These are phyloP conservation scores for Dactylellina haptotyla DNA, from an alignment of 2,329 filamentous ascomycete genomes.

Conservation along the genomic window DNA sequence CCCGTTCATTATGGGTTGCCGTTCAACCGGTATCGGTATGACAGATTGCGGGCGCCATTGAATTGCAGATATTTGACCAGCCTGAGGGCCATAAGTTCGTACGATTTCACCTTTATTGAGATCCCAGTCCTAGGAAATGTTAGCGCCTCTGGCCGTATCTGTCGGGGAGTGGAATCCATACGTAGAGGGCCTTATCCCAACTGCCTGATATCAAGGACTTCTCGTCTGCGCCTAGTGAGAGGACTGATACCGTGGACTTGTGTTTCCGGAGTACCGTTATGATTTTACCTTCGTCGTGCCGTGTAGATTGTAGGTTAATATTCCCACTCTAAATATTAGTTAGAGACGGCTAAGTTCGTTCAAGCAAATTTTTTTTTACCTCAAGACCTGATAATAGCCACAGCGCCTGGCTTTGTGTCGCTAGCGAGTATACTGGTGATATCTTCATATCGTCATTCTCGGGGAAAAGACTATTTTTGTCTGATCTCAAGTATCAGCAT, in stretches of 20 bases:
- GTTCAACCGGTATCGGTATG: conserved; percentile 72
- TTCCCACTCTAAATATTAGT: conserved; percentile 71
- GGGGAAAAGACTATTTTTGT: conserved; percentile 44
- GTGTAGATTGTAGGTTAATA: conserved; percentile 91
- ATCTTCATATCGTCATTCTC: conserved; percentile 63
- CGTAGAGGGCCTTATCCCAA: conserved; percentile 90
- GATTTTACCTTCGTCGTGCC: conserved; percentile 92
- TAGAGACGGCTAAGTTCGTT: not conserved
- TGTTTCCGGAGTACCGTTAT: conserved; percentile 84
- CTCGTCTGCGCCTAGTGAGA: conserved; percentile 85
- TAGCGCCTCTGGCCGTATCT: conserved; percentile 7
- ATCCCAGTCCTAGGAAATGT: conserved; percentile 77
- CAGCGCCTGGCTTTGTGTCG: conserved; percentile 85
- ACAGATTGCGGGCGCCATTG: conserved; percentile 83
- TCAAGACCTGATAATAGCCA: conserved; percentile 93
- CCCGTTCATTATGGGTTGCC: conserved; percentile 70
- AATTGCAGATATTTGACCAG: conserved; percentile 85
- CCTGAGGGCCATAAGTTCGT: conserved; percentile 76
- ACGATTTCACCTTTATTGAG: conserved; percentile 82
- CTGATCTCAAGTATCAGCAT: conserved; percentile 33
- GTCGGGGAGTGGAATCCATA: conserved; percentile 3
- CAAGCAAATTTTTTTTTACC: conserved; percentile 45
- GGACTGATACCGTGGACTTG: conserved; percentile 88
- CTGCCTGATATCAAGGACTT: conserved; percentile 87
- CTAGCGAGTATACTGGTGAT: conserved; percentile 94